phyloP scores from a whole-genome alignment of 768 basidiomycete species.

The Russula ochroleuca region DNA sequence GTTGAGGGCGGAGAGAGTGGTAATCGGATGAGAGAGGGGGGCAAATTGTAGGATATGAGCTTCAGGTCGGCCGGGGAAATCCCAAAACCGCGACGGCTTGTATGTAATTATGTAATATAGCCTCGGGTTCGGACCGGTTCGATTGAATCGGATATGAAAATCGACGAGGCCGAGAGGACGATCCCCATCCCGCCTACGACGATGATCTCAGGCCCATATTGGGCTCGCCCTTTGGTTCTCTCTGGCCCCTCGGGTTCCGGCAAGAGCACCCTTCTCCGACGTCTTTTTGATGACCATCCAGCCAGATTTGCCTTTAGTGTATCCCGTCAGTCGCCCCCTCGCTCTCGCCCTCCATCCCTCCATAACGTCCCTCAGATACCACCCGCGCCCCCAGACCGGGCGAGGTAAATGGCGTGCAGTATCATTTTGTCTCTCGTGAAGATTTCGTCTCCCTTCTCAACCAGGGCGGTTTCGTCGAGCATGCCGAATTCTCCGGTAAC shows the following conservation, averaged over 20 bases:
- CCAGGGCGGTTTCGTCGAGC: conserved; percentile 82
- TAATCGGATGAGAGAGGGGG: not conserved
- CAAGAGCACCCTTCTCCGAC: conserved; percentile 83
- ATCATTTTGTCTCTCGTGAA: conserved; percentile 77
- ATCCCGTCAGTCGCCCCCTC: conserved; percentile 56
- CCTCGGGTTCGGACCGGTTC: conserved; percentile 6
- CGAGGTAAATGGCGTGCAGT: conserved; percentile 77
- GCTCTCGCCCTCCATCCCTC: conserved; percentile 3
- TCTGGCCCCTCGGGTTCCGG: conserved; percentile 93
- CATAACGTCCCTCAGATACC: conserved; percentile 56
- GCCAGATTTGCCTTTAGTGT: conserved; percentile 90
- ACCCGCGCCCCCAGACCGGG: conserved; percentile 81
- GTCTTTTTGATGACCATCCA: conserved; percentile 76
- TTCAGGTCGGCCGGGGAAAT: not conserved
- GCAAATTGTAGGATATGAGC: not conserved
- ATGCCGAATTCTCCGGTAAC: conserved; percentile 90
- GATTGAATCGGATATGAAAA: not conserved
- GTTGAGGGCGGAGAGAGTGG: conserved; percentile 7
- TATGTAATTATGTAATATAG: not conserved
- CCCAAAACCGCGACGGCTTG: not conserved
- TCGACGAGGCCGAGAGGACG: not conserved
- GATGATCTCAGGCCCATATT: conserved; percentile 35
- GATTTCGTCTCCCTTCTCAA: conserved; percentile 65
- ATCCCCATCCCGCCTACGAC: conserved; percentile 19
- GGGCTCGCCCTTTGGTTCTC: conserved; percentile 74